Percentiles rank a stretch among this genome's conserved stretches.
These are phyloP conservation scores for Mucor indicus DNA, from an alignment of 371 early-diverging fungal species.

Conservation along the genomic window DNA sequence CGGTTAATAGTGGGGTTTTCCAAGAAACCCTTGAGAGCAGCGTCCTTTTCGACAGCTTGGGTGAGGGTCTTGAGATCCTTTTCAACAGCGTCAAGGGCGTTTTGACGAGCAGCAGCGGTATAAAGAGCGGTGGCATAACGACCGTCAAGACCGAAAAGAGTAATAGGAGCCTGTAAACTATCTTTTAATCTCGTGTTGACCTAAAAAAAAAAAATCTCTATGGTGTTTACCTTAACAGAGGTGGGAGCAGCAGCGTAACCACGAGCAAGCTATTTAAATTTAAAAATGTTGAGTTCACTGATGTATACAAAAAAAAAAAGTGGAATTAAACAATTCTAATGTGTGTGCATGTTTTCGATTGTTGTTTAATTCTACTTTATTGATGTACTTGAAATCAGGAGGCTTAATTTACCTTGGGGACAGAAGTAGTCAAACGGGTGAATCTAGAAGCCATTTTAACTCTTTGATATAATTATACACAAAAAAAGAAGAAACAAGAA, in stretches of 20 bases:
- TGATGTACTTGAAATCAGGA: too few species aligned
- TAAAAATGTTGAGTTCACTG: neutral
- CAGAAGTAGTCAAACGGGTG: slow-evolving; percentile 44
- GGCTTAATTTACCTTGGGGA: slow-evolving; percentile 36
- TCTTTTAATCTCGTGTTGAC: too few species aligned
- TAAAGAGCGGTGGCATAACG: slow-evolving; percentile 97
- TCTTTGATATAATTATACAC: too few species aligned
- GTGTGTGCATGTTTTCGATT: too few species aligned
- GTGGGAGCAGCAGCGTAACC: slow-evolving; percentile 55
- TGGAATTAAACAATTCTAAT: too few species aligned
- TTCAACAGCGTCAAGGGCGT: slow-evolving; percentile 83
- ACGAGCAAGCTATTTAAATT: slow-evolving; percentile 47
- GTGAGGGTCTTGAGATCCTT: slow-evolving; percentile 75
- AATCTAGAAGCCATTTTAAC: slow-evolving; percentile 47
- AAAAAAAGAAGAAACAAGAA: too few species aligned
- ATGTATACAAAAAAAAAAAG: slow-evolving; percentile 3
- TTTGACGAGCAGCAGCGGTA: slow-evolving; percentile 88
- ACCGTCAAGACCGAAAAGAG: slow-evolving; percentile 92
- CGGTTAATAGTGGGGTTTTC: slow-evolving; percentile 88
- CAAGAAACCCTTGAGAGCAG: slow-evolving; percentile 68
- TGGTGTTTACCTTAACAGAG: slow-evolving; percentile 43
- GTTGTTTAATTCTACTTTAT: neutral
- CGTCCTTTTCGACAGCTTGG: slow-evolving; percentile 69
- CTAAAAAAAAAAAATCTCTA: neutral
- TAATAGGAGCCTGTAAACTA: slow-evolving; percentile 70